phyloP scores from a whole-genome alignment of 129 eudicot genomes.

The Tagetes erecta region DNA sequence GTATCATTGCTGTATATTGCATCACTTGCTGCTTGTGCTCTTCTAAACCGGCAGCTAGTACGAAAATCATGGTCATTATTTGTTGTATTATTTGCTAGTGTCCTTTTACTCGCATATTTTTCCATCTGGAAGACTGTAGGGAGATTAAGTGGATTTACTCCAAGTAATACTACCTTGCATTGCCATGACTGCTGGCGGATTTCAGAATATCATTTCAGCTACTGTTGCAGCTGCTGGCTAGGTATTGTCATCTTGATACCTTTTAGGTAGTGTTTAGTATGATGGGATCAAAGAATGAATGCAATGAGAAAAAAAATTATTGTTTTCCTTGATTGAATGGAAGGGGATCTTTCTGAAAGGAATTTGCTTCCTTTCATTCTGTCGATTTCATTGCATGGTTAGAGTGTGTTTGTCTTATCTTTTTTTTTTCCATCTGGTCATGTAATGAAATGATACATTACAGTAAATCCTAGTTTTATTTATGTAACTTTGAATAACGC shows the following conservation, averaged over 20 bases:
- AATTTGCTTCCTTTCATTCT: not conserved
- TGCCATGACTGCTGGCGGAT: conserved; percentile 95
- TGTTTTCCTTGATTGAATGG: not conserved
- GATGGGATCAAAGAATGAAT: conserved; percentile 7
- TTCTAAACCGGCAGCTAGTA: conserved; percentile 62
- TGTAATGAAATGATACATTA: not conserved
- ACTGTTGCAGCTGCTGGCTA: conserved; percentile 81
- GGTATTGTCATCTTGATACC: conserved; percentile 52
- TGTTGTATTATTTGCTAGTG: conserved; percentile 74
- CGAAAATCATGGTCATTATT: conserved; percentile 80
- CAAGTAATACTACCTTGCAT: conserved; percentile 40
- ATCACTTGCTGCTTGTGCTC: conserved; percentile 82
- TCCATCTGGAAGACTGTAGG: conserved; percentile 68
- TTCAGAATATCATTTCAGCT: conserved; percentile 57
- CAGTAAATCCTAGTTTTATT: not conserved
- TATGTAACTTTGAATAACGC: not conserved
- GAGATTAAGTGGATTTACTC: conserved; percentile 37
- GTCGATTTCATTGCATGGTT: conserved; percentile 7
- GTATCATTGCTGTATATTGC: conserved; percentile 78
- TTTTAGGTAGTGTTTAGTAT: not conserved
- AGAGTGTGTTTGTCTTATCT: not conserved
- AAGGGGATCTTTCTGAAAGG: conserved; percentile 1
- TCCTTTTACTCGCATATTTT: conserved; percentile 79
- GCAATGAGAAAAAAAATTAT: not conserved
- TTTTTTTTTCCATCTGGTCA: not conserved